A percentile compares a stretch with the other conserved stretches of the same genome.
Conservation (phyloP, 176 grass and related monocot species). For the Tillandsia leiboldiana region DNA sequence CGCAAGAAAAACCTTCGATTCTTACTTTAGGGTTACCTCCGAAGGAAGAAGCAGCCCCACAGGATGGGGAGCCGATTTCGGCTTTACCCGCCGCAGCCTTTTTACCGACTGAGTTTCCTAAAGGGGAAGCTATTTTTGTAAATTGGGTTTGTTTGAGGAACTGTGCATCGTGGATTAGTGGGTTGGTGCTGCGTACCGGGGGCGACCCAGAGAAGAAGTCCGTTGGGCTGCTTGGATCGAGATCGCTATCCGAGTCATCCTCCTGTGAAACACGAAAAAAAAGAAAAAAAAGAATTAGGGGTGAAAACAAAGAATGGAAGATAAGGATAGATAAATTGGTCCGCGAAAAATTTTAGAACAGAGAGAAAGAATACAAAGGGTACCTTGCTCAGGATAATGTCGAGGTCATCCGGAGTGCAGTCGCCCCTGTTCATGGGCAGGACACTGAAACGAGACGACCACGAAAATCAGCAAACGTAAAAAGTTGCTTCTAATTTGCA, state of each 20-base stretch:
- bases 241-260: constrained; percentile 54
- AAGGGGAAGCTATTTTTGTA: constrained; percentile 29
- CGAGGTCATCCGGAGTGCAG: constrained; percentile 45
- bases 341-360: too few relatives aligned
- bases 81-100: constrained; percentile 32
- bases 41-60: constrained; percentile 32
- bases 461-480: not conserved
- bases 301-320: not conserved
- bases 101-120: constrained; percentile 48
- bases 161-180: constrained; percentile 59
- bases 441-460: constrained; percentile 21
- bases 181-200: constrained; percentile 80
- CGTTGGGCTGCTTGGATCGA: constrained; percentile 35
- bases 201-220: constrained; percentile 78
- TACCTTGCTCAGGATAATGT: constrained; percentile 71
- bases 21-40: constrained; percentile 66
- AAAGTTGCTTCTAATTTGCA: not conserved
- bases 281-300: not conserved
- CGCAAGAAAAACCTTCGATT: constrained; percentile 74
- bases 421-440: constrained; percentile 43
- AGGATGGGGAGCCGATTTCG: constrained; percentile 62
- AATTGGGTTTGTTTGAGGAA: constrained; percentile 49
- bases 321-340: not conserved
- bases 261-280: constrained; percentile 24
- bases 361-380: not conserved